phyloP scores from a whole-genome alignment of 371 early-diverging fungal species.

The Batkoa obscura region DNA sequence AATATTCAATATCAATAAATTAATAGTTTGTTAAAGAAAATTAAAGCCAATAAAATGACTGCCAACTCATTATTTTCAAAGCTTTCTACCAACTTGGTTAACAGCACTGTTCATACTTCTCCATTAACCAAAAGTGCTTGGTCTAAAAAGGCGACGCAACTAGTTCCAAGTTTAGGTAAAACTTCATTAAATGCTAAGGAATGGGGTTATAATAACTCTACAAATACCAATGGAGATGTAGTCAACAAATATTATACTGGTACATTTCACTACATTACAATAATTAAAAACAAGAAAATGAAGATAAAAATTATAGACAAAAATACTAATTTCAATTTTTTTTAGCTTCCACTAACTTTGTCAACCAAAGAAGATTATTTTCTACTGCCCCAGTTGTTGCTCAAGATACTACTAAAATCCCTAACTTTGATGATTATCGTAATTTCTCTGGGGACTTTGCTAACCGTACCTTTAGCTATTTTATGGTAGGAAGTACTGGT shows the following conservation, averaged over 20 bases:
- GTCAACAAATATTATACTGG: conserved; percentile 1
- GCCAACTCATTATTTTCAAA: not conserved
- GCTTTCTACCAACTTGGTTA: not conserved
- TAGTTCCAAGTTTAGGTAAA: conserved; percentile 1
- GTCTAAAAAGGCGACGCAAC: not conserved
- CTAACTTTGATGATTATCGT: conserved; percentile 42
- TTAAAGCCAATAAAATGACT: too few species aligned
- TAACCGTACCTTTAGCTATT: conserved; percentile 70
- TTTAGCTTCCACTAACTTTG: conserved; percentile 14
- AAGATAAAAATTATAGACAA: too few species aligned
- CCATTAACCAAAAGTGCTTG: not conserved
- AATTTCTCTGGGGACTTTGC: conserved; percentile 40
- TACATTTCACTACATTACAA: not conserved
- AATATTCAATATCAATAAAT: too few species aligned
- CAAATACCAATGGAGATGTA: not conserved
- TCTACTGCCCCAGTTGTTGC: conserved; percentile 12
- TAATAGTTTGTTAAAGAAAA: too few species aligned
- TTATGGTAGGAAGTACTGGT: conserved; percentile 86
- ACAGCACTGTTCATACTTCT: not conserved
- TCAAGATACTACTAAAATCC: conserved; percentile 32
- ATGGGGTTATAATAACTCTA: not conserved
- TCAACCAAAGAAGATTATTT: conserved; percentile 27
- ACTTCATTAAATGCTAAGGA: not conserved
- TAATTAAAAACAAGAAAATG: not conserved
- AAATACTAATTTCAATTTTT: not conserved